Base-by-base conservation (phyloP, 1,284 basidiomycete genomes). In the Pholiota adiposa region DNA sequence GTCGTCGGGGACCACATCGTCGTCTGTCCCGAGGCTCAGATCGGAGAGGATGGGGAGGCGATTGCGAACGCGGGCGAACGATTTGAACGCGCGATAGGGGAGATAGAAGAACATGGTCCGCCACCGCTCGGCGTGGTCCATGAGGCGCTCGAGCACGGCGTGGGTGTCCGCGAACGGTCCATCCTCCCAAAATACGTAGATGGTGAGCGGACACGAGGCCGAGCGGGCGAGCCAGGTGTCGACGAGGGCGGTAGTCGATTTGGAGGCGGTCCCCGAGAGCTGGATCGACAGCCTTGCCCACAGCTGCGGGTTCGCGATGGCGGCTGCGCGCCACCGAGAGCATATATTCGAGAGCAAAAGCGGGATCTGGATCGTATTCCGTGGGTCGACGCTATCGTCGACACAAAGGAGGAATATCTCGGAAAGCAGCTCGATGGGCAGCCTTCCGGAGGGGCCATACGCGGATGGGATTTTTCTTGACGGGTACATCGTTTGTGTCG, bases 371-470 rank as follows among this genome's bases (percentile, higher is more conserved):
- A 75, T 75, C 11, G 75, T 75, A 57, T 74, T 73, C 44, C 61
- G 58, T 16, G 41, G 58, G 60, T 72, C 71, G 63, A 76, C 66
- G 50, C 57, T 64, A 31, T 71, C 72, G 55, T 72, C 70, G 23
- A 72, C 68, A 60, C 73, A 73, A 29, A 73, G 67, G n/a, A 77
- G 67, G 58, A 77, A 77, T 56, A 76, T 75, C 61, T 75, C 72
- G 21, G 75, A 75, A 18, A 75, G 61, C 25, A 75, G 67, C 65
- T 76, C 75, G 48, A 69, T 68, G 41, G 74, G 75, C 50, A 77
- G 63, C 18, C 54, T 62, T n/a, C n/a, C n/a, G n/a, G n/a, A n/a
- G n/a, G n/a, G n/a, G n/a, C n/a, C n/a, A n/a, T n/a, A n/a, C 56
- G 58, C 58, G 41, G 58, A 51, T 25, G 62, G 56, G 31, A 52